phyloP scores from a whole-genome alignment of 805 yeast genomes.

The Metschnikowia vanudenii region DNA sequence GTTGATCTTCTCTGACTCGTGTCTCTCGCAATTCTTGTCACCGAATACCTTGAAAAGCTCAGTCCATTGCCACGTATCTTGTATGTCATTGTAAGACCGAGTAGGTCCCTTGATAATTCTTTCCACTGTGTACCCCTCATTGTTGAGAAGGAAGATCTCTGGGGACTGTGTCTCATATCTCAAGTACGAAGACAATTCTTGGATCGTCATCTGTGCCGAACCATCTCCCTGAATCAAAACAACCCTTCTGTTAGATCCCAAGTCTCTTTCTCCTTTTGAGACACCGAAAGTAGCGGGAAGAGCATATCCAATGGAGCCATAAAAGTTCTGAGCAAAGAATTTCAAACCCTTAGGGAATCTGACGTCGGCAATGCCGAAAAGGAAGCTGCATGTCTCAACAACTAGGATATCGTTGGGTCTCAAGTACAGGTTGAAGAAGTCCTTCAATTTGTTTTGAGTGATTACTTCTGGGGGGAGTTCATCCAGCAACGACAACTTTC shows the following conservation, averaged over 20 bases:
- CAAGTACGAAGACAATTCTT: slow-evolving; percentile 69
- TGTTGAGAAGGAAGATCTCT: slow-evolving; percentile 72
- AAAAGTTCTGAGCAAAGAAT: slow-evolving; percentile 67
- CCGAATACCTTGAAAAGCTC: slow-evolving; percentile 66
- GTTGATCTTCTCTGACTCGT: slow-evolving; percentile 21
- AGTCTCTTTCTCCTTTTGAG: slow-evolving; percentile 66
- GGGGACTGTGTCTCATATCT: slow-evolving; percentile 58
- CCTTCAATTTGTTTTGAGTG: slow-evolving; percentile 35
- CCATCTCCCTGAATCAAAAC: slow-evolving; percentile 88
- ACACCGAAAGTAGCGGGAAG: slow-evolving; percentile 85
- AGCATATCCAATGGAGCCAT: slow-evolving; percentile 85
- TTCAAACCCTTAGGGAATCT: slow-evolving; percentile 54
- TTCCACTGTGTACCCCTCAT: slow-evolving; percentile 88
- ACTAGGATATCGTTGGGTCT: slow-evolving; percentile 68
- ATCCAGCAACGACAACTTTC: slow-evolving; percentile 9
- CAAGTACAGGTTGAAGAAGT: slow-evolving; percentile 37
- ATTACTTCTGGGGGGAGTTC: slow-evolving; percentile 14
- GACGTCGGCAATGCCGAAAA: slow-evolving; percentile 72
- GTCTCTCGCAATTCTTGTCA: slow-evolving; percentile 29
- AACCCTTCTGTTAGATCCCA: slow-evolving; percentile 50
- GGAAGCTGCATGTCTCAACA: slow-evolving; percentile 80
- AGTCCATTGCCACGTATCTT: slow-evolving; percentile 81
- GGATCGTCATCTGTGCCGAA: slow-evolving; percentile 90
- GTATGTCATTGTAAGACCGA: slow-evolving; percentile 77
- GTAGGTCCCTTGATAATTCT: slow-evolving; percentile 78